Evolutionary conservation across 2,329 filamentous ascomycete genomes (phyloP).

Genomic region (Epichloe festucae): DNA sequence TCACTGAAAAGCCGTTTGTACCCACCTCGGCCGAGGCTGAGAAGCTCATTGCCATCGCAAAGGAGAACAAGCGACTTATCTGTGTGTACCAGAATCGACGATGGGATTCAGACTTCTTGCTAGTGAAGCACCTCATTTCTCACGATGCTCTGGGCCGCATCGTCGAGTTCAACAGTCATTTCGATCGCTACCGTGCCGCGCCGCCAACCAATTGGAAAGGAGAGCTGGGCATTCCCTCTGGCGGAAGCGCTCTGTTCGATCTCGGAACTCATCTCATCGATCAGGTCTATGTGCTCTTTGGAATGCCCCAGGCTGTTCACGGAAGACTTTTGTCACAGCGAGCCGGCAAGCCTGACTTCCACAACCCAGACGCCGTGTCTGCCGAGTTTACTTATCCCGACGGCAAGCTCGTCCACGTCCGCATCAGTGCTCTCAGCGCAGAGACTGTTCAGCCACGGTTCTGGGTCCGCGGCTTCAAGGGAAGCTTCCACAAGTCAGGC

Average conservation of each 20-base stretch:
- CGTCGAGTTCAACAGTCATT: slow-evolving; percentile 68
- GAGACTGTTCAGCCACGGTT: slow-evolving; percentile 59
- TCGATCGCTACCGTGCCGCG: slow-evolving; percentile 57
- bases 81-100: slow-evolving; percentile 67
- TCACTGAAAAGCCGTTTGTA: slow-evolving; percentile 76
- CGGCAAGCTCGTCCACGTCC: slow-evolving; percentile 53
- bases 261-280: slow-evolving; percentile 66
- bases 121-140: slow-evolving; percentile 48
- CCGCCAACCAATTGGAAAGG: slow-evolving; percentile 55
- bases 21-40: slow-evolving; percentile 56
- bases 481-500: slow-evolving; percentile 58
- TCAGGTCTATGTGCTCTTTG: slow-evolving; percentile 59
- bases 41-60: slow-evolving; percentile 43
- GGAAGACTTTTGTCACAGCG: slow-evolving; percentile 57
- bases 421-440: slow-evolving; percentile 54
- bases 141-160: slow-evolving; percentile 53
- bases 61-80: slow-evolving; percentile 36
- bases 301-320: slow-evolving; percentile 52
- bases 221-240: slow-evolving; percentile 41
- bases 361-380: slow-evolving; percentile 45
- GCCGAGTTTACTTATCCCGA: slow-evolving; percentile 53
- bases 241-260: slow-evolving; percentile 59
- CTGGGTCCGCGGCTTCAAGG: slow-evolving; percentile 64
- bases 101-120: slow-evolving; percentile 67
- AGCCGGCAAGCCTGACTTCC: slow-evolving; percentile 29